These are phyloP conservation scores for Bruguiera hainesii DNA, from an alignment of 441 rosid species.

Conservation along the genomic window DNA sequence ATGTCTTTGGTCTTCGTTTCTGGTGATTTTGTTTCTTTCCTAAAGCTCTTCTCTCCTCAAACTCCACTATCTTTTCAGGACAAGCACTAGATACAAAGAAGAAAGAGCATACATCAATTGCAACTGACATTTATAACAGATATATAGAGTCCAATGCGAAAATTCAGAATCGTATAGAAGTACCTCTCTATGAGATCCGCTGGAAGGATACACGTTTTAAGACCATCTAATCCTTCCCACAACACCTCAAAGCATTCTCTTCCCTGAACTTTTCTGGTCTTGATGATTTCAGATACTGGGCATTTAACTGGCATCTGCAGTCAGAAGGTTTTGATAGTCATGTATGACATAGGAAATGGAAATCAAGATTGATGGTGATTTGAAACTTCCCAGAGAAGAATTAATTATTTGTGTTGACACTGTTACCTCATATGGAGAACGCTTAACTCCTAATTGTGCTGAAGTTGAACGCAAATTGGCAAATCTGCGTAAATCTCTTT, in stretches of 20 bases:
- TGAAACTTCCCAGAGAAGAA: background rate
- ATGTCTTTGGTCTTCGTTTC: constrained; percentile 40
- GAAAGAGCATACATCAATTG: background rate
- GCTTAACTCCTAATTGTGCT: constrained; percentile 41
- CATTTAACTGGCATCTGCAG: constrained; percentile 68
- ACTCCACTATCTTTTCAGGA: constrained; percentile 75
- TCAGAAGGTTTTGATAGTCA: constrained; percentile 7
- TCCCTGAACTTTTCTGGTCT: constrained; percentile 61
- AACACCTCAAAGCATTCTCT: constrained; percentile 73
- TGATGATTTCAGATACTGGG: constrained; percentile 68
- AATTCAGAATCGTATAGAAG: background rate
- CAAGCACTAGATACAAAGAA: constrained; percentile 53
- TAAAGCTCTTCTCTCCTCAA: constrained; percentile 50
- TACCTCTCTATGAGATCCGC: constrained; percentile 83
- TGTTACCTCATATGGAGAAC: constrained; percentile 48
- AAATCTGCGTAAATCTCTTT: constrained; percentile 70
- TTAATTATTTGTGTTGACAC: constrained; percentile 10
- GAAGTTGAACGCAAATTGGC: constrained; percentile 56
- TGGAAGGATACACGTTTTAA: constrained; percentile 62
- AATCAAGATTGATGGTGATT: background rate
- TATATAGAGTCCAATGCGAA: background rate
- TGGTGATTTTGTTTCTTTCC: constrained; percentile 46
- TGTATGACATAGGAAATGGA: background rate
- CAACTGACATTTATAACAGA: too few species aligned
- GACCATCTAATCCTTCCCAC: constrained; percentile 65